Base-by-base conservation (phyloP, 371 early-diverging fungal species). In the Mucor mucedo region DNA sequence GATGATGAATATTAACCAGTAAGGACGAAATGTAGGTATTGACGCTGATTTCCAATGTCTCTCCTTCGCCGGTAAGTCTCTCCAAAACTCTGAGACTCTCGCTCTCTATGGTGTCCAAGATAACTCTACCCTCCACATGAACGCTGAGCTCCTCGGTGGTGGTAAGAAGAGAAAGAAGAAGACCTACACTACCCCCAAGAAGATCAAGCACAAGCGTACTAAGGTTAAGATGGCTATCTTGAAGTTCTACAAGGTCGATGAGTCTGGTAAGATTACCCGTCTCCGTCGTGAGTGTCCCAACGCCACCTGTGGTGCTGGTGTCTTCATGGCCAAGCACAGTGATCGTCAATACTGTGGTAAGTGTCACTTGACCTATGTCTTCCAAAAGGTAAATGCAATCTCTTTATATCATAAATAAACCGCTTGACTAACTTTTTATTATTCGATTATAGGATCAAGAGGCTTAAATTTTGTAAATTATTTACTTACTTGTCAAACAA, bases 181-280 rank as follows among this genome's bases (percentile, higher is more conserved):
- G 95, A 90, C 88, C 69, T 96, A 97, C 91, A 97, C 97, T 73
- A 97, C 98, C 71, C 98, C 98, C 84, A 96, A 97, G 94, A 96
- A 96, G 92, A 94, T 94, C 82, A 91, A 94, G 87, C 97, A 97
- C 91, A 95, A 95, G 93, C 86, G 91, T 80, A 94, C 92, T 88
- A 96, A 96, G 91, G 95, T 96, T 80, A 96, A 96, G 88, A 82
- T 96, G 80, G 91, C 97, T 54, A 89, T 98, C 72, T 90, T 96
- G 82, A 93, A 96, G 89, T 92, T 89, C 91, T 96, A 97, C 91
- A 91, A 95, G 91, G 95, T 97, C 67, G 96, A 95, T 70, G 93
- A 91, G 72, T 86, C 90, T 76, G 94, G 95, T 71, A 96, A 96
- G 89, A 91, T 98, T 73, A 94, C 93, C 68, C 96, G 98, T 84